Conservation (phyloP, 139 green algal species). For the Micromonas commoda region DNA sequence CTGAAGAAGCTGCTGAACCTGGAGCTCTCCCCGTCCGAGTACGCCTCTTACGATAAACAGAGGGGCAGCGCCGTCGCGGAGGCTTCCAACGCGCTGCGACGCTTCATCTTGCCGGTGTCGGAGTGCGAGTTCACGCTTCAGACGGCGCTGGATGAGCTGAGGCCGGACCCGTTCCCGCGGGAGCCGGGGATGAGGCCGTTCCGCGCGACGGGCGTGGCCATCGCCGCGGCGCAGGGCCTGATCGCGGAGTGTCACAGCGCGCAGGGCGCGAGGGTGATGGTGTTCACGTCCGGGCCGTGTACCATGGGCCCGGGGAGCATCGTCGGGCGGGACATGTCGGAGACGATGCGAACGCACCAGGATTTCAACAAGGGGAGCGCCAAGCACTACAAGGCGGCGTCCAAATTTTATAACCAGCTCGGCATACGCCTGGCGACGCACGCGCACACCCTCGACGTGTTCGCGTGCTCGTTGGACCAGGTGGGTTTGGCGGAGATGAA, state of each 20-base stretch:
- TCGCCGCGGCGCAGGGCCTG: conserved; percentile 78
- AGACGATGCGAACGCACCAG: conserved; percentile 83
- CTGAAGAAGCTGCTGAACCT: conserved; percentile 14
- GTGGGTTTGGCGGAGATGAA: conserved; percentile 95
- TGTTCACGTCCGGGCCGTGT: conserved; percentile 85
- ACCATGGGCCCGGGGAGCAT: conserved; percentile 72
- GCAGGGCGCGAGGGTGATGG: conserved; percentile 69
- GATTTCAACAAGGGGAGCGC: conserved; percentile 87
- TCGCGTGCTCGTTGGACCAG: conserved; percentile 87
- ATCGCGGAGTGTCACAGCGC: conserved; percentile 67
- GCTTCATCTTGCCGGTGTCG: conserved; percentile 72
- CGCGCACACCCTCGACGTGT: conserved; percentile 87
- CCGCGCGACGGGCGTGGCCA: conserved; percentile 84
- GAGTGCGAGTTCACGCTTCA: conserved; percentile 88
- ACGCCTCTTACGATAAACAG: neutral
- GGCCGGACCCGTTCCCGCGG: conserved; percentile 73
- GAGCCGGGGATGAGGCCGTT: conserved; percentile 59
- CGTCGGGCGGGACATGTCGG: conserved; percentile 32
- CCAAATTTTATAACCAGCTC: conserved; percentile 79
- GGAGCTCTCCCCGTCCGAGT: neutral
- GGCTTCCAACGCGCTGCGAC: conserved; percentile 5
- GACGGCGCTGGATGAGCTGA: conserved; percentile 81
- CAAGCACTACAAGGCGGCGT: conserved; percentile 76
- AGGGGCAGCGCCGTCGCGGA: neutral
- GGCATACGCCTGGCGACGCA: conserved; percentile 58